These are phyloP conservation scores for Toxicodendron radicans DNA, from an alignment of 345 rosid species.

Conservation along the genomic window DNA sequence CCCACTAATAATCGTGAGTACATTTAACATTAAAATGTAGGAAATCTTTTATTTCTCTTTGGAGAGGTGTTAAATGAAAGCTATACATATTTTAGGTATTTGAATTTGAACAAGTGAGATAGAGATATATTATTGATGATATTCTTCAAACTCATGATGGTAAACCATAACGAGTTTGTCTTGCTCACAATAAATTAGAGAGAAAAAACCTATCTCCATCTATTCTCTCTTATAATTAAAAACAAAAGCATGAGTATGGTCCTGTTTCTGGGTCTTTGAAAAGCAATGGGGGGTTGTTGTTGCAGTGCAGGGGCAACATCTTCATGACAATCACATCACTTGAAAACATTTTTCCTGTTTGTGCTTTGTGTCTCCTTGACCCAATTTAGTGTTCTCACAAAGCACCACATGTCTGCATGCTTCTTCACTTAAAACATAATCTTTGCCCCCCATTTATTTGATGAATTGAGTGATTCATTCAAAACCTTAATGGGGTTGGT, in stretches of 20 bases:
- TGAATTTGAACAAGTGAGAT: constrained; percentile 18
- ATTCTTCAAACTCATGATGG: constrained; percentile 35
- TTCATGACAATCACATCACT: constrained; percentile 20
- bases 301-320: constrained; percentile 30
- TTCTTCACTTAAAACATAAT: neutral
- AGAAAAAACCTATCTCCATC: constrained; percentile 2
- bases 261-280: too few species aligned
- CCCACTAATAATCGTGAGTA: too few species aligned
- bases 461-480: too few species aligned
- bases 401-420: constrained; percentile 17
- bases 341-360: constrained; percentile 55
- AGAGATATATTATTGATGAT: constrained; percentile 28
- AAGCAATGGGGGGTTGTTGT: neutral
- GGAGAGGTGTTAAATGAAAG: too few species aligned
- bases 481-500: too few species aligned
- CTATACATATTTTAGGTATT: too few species aligned
- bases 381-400: neutral
- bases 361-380: constrained; percentile 47
- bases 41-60: too few species aligned
- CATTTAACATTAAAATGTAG: too few species aligned
- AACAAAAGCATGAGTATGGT: neutral
- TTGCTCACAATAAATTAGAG: constrained; percentile 27
- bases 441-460: neutral
- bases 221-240: neutral
- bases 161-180: constrained; percentile 50